These are phyloP conservation scores for Globisporangium yorkense DNA, from an alignment of 352 stramenopile genomes.

Conservation along the genomic window DNA sequence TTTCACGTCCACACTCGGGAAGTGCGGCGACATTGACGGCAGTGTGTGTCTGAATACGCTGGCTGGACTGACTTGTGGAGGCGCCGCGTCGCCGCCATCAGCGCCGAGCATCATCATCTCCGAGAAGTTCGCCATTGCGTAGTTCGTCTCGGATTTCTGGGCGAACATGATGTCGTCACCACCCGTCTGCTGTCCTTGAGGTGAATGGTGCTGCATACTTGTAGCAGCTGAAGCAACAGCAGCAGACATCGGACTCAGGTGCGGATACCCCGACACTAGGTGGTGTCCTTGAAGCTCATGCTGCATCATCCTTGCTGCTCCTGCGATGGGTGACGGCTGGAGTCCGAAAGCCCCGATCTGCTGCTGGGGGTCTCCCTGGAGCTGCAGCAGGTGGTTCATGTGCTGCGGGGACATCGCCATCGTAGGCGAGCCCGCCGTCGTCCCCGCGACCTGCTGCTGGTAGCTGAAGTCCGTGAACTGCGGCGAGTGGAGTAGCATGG, in stretches of 20 bases:
- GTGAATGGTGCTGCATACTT: neutral
- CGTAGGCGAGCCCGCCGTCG: neutral
- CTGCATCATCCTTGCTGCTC: no score
- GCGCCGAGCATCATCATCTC: slow-evolving; percentile 42
- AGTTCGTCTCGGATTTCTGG: neutral
- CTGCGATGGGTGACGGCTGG: neutral
- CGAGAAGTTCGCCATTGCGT: slow-evolving; percentile 23
- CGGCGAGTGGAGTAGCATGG: slow-evolving; percentile 8
- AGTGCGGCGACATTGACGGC: slow-evolving; percentile 24
- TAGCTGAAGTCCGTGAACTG: slow-evolving; percentile 8
- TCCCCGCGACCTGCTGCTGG: slow-evolving; percentile 6
- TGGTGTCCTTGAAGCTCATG: neutral
- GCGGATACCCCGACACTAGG: neutral
- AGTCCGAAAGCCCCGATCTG: neutral
- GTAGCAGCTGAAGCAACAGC: neutral
- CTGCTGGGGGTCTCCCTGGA: slow-evolving; percentile 2
- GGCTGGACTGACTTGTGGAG: slow-evolving; percentile 18
- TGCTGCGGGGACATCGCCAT: neutral
- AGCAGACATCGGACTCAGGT: neutral
- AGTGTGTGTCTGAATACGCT: slow-evolving; percentile 40
- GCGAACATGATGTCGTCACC: neutral
- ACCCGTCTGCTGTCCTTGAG: neutral
- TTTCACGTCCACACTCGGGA: slow-evolving; percentile 43
- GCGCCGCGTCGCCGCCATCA: neutral
- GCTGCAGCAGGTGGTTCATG: slow-evolving; percentile 2